These are phyloP conservation scores for Coemansia sp. DNA, from an alignment of 192 early-diverging fungal genomes.

Conservation along the genomic window DNA sequence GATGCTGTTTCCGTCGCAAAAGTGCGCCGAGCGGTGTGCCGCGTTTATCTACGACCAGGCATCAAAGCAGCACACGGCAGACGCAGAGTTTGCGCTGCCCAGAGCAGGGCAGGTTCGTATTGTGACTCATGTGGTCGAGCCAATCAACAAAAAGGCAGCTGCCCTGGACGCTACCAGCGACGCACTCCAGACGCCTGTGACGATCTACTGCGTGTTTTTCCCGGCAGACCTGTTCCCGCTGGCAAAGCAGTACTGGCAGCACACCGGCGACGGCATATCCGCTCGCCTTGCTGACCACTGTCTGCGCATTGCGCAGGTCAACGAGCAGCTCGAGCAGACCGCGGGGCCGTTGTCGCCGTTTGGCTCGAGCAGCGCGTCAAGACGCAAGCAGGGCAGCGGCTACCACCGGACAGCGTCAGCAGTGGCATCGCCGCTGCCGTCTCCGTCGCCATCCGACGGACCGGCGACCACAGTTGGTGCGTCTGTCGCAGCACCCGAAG, in stretches of 20 bases:
- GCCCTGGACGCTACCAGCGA: slow-evolving; percentile 49
- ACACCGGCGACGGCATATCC: slow-evolving; percentile 86
- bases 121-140: slow-evolving; percentile 42
- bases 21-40: slow-evolving; percentile 61
- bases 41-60: slow-evolving; percentile 50
- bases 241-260: slow-evolving; percentile 98
- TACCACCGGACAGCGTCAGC: slow-evolving; percentile 5
- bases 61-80: slow-evolving; percentile 19
- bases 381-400: slow-evolving; percentile 18
- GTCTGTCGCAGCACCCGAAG: background rate
- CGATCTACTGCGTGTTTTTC: slow-evolving; percentile 75
- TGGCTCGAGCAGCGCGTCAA: background rate
- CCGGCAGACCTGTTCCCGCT: slow-evolving; percentile 64
- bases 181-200: slow-evolving; percentile 51
- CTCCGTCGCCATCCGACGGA: background rate
- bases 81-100: slow-evolving; percentile 14
- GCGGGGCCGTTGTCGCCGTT: slow-evolving; percentile 12
- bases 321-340: slow-evolving; percentile 47
- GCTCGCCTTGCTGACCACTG: slow-evolving; percentile 86
- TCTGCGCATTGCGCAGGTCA: slow-evolving; percentile 66
- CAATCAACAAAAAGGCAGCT: slow-evolving; percentile 39
- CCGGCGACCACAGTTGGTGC: background rate
- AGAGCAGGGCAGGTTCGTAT: slow-evolving; percentile 39
- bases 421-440: slow-evolving; percentile 4
- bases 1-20: slow-evolving; percentile 75